Evolutionary conservation across 129 eudicot genomes (phyloP), one percentile per base, ranked within the genome.

Genomic region (Mikania micrantha): DNA sequence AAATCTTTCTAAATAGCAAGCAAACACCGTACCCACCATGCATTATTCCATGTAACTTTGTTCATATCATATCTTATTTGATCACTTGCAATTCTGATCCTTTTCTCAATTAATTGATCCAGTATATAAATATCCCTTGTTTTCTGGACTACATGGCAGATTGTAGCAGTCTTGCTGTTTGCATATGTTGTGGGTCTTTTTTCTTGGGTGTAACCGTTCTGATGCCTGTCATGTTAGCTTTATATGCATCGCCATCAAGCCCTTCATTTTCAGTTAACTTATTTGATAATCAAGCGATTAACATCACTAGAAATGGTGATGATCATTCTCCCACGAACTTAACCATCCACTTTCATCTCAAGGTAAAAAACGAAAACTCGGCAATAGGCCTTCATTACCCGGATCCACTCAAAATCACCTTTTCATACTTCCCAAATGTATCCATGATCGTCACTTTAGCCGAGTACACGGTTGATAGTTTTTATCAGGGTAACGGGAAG

Each of bases 401-500:
- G 0, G 78, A 53, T 64, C 78, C 61, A 64, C 4, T 72, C 39
- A 72, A 52, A 4, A 27, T 72, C 69, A 63, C 78, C 22, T 73
- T 73, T 38, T 64, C 78, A 24, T 73, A 73, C 78, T 73, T 73
- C 58, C 64, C 71, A 4, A 73, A 73, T 73, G 71, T 63, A 7
- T 73, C 78, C 45, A 64, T 40, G 78, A 7, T 64, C 50, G 78
- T 53, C 8, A 13, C 7, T 3, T 38, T 73, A 28, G 72, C 65
- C 8, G 66, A 73, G 1, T 73, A 73, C 47, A 20, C 17, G 71
- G 2, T 73, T 25, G 45, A 64, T 29, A 52, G 65, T 54, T 73
- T 73, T 52, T 73, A 73, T 73, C 78, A 73, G 38, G 77, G 77
- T 7, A 73, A 73, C 21, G 71, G 77, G 71, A 73, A 73, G 77